phyloP scores from a whole-genome alignment of 106 monocot species.

The Allium cepa region DNA sequence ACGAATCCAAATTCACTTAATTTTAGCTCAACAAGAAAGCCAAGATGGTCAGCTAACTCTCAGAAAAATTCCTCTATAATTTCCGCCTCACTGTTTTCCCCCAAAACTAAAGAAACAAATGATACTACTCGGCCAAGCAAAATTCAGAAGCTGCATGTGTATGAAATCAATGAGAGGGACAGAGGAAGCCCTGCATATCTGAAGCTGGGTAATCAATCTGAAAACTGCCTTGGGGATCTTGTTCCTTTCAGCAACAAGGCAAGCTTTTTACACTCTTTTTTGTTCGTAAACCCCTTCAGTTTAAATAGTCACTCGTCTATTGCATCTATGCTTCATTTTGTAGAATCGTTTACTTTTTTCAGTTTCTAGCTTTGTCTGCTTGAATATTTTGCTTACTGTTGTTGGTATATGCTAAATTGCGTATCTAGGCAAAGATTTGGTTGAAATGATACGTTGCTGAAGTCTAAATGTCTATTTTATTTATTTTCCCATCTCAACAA shows the following conservation, averaged over 20 bases:
- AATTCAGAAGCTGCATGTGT: slow-evolving; percentile 37
- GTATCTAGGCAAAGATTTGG: too few relatives aligned
- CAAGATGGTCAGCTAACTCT: neutral
- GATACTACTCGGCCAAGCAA: slow-evolving; percentile 6
- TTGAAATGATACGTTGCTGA: too few relatives aligned
- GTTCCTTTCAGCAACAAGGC: slow-evolving; percentile 44
- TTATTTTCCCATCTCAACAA: too few relatives aligned
- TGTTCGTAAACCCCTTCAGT: neutral
- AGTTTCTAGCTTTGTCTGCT: neutral
- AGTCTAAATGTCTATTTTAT: too few relatives aligned
- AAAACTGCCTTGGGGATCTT: slow-evolving; percentile 33
- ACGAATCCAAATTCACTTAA: neutral
- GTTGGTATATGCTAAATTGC: too few relatives aligned
- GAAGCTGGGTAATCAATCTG: slow-evolving; percentile 28
- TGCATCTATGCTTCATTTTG: too few relatives aligned
- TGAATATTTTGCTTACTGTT: slow-evolving; percentile 6
- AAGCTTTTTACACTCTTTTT: neutral
- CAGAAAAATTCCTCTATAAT: neutral
- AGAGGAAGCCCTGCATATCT: slow-evolving; percentile 42
- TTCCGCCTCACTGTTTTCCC: slow-evolving; percentile 11
- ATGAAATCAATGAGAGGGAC: slow-evolving; percentile 55
- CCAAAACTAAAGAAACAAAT: neutral
- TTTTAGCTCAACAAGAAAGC: neutral
- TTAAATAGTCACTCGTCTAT: too few relatives aligned
- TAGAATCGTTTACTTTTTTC: neutral